Evolutionary conservation across 176 grass and related monocot genomes (phyloP).

Genomic region (Oryza brachyantha): DNA sequence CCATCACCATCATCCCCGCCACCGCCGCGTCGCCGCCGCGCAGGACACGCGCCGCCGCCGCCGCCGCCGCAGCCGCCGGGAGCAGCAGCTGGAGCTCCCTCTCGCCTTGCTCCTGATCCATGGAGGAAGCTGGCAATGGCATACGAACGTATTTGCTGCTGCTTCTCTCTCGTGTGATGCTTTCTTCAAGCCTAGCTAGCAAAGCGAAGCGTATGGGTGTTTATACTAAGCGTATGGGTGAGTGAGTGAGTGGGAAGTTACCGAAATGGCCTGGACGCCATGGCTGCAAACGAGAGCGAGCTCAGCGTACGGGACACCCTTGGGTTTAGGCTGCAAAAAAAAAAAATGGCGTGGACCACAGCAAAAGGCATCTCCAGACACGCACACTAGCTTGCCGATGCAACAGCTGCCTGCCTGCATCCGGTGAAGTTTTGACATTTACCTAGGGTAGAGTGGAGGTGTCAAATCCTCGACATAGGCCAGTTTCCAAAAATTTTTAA

Average conservation of each 20-base stretch:
- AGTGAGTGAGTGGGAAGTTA: conserved; percentile 3
- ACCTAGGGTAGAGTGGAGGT: neutral
- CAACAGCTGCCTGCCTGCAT: neutral
- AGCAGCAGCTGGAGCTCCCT: conserved; percentile 64
- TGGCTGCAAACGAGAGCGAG: neutral
- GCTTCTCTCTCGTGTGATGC: neutral
- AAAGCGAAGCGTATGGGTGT: conserved; percentile 4
- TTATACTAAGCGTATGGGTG: conserved; percentile 15
- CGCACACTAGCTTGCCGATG: conserved; percentile 10
- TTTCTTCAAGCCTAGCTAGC: neutral
- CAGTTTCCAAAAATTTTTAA: too few species aligned
- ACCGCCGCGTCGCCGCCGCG: neutral
- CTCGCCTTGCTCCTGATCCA: conserved; percentile 62
- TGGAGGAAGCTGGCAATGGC: conserved; percentile 14
- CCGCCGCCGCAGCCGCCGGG: conserved; percentile 15
- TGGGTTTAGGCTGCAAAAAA: conserved; percentile 32
- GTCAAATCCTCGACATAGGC: neutral
- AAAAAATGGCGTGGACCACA: conserved; percentile 26
- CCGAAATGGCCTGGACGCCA: neutral
- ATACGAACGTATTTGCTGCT: conserved; percentile 9
- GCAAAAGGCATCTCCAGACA: conserved; percentile 5
- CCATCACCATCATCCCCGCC: neutral
- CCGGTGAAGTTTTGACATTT: neutral
- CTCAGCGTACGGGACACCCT: neutral
- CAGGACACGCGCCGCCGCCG: neutral